Evolutionary conservation across 106 monocot species (phyloP), one percentile per base, ranked within the genome.

Genomic region (Dioscorea dumetorum): DNA sequence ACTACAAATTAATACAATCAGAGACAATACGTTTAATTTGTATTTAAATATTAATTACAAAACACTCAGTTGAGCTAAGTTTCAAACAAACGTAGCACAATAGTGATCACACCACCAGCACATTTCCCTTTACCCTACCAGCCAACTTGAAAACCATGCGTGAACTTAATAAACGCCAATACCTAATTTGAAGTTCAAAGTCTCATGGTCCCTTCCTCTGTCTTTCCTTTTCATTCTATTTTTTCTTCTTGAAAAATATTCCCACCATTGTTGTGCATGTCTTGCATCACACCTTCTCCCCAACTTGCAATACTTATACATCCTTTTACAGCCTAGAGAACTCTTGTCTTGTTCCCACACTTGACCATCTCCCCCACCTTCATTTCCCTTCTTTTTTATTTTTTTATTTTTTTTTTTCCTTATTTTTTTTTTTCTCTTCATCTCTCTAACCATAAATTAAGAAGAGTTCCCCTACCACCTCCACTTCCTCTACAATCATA

Each of bases 291-390:
- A 48, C 5, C 22, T 17, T 60, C 49, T 24, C 22, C 6, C 69
- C 69, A 69, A 69, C 69, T 69, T 69, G 57, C 54, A 24, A 67
- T 41, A 67, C 35, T 53, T 57, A 56, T 69, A 58, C 50, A 41
- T 41, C 53, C 41, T 67, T 52, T 54, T 51, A 53, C 28, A 52
- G 50, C 22, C 9, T 24, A 28, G 52, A 54, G 22, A 18, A 10
- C 24, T 51, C 28, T 33, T 67, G 24, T 52, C 49, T 64, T 12
- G n/a, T 21, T 64, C 64, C 64, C 41, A 22, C 23, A n/a, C 60
- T 61, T 24, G 10, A 24, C 28, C 28, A 22, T 64, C 63, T 19
- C 22, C 33, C 22, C 32, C 34, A 14, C 14, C 63, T 41, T 8
- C 63, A 13, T 63, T 18, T 33, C 35, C 33, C 35, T 63, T 17